These are phyloP conservation scores for Hygrophorus russula DNA, from an alignment of 768 basidiomycete species.

Conservation along the genomic window DNA sequence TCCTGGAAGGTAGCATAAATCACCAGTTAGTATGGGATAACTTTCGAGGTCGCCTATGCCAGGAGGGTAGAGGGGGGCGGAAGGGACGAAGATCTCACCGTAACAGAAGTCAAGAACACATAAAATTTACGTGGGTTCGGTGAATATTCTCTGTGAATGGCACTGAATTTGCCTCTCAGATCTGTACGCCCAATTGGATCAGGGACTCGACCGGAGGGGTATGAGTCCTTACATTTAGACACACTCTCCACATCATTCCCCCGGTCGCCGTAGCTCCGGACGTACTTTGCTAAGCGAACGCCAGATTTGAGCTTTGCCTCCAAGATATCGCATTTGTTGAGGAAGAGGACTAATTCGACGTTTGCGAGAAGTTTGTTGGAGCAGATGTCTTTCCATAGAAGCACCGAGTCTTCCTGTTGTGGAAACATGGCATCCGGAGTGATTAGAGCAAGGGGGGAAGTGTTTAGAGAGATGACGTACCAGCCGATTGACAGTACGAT, in stretches of 20 bases:
- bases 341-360: slow-evolving; percentile 75
- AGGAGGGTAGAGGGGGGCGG: no score
- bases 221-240: slow-evolving; percentile 47
- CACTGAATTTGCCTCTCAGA: slow-evolving; percentile 59
- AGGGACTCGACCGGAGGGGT: not conserved
- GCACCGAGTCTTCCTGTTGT: slow-evolving; percentile 71
- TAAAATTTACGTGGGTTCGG: slow-evolving; percentile 68
- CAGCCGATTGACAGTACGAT: slow-evolving; percentile 47
- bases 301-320: slow-evolving; percentile 57
- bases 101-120: slow-evolving; percentile 68
- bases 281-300: slow-evolving; percentile 54
- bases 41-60: not conserved
- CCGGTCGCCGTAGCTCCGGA: slow-evolving; percentile 63
- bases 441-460: slow-evolving; percentile 1
- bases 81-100: slow-evolving; percentile 25
- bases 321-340: slow-evolving; percentile 83
- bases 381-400: slow-evolving; percentile 83
- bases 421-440: not conserved
- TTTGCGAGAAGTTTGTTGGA: slow-evolving; percentile 70
- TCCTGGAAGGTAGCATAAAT: slow-evolving; percentile 27
- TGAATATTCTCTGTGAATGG: slow-evolving; percentile 68
- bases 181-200: slow-evolving; percentile 30
- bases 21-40: not conserved
- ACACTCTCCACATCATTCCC: slow-evolving; percentile 60
- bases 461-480: slow-evolving; percentile 17